These are phyloP conservation scores for Sporobolomyces roseus DNA, from an alignment of 768 basidiomycete species.

Conservation along the genomic window DNA sequence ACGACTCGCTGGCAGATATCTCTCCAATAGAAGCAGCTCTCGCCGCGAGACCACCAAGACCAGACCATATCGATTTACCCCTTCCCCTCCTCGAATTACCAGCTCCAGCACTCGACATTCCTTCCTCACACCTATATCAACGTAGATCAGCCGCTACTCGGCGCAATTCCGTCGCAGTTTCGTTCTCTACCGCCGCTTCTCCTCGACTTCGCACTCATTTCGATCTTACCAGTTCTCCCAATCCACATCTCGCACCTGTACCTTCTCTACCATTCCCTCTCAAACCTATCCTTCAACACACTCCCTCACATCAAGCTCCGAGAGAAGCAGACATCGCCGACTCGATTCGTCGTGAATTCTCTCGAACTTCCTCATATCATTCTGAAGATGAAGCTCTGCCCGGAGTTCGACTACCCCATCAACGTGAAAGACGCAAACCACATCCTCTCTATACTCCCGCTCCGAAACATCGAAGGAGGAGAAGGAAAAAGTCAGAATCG, in stretches of 20 bases:
- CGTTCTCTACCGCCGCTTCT: not conserved
- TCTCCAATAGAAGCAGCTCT: slow-evolving; percentile 14
- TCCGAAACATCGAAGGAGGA: slow-evolving; percentile 19
- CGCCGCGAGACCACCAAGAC: slow-evolving; percentile 22
- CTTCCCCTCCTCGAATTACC: slow-evolving; percentile 31
- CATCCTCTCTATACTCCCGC: slow-evolving; percentile 41
- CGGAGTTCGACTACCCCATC: slow-evolving; percentile 7
- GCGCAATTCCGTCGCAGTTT: slow-evolving; percentile 5
- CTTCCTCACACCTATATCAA: not conserved
- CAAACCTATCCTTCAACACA: slow-evolving; percentile 23
- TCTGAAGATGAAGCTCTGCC: slow-evolving; percentile 32
- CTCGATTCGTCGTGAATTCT: slow-evolving; percentile 18
- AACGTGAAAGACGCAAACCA: slow-evolving; percentile 15
- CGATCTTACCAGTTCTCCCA: slow-evolving; percentile 25
- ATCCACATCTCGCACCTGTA: not conserved
- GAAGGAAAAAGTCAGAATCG: slow-evolving; percentile 13
- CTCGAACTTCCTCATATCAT: slow-evolving; percentile 23
- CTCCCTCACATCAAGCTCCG: not conserved
- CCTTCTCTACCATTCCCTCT: slow-evolving; percentile 8
- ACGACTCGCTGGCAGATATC: slow-evolving; percentile 7
- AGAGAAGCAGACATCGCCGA: slow-evolving; percentile 4
- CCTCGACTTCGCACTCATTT: slow-evolving; percentile 20
- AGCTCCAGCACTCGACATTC: slow-evolving; percentile 16
- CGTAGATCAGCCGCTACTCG: no score
- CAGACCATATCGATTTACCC: slow-evolving; percentile 24